Evolutionary conservation across 2,329 filamentous ascomycete genomes (phyloP).

Genomic region (Trichoderma oligosporum): DNA sequence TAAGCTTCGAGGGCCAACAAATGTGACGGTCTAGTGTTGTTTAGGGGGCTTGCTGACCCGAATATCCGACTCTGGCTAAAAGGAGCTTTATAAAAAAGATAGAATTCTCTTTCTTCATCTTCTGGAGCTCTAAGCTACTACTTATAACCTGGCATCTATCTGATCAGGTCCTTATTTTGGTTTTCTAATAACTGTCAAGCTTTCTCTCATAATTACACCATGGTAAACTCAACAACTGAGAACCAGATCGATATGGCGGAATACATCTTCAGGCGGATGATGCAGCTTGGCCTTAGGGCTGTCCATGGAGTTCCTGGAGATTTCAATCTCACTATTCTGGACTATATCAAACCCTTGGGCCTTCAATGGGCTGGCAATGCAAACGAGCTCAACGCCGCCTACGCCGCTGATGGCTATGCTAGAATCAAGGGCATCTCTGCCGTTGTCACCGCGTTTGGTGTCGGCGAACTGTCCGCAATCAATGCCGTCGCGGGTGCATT

Average conservation of each 20-base stretch:
- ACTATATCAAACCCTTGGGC: constrained; percentile 36
- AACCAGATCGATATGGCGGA: constrained; percentile 17
- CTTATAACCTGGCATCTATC: not conserved
- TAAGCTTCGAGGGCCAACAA: not conserved
- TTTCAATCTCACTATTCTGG: constrained; percentile 38
- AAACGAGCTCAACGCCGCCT: constrained; percentile 57
- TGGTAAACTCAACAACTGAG: not conserved
- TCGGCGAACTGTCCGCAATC: constrained; percentile 55
- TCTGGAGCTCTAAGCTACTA: not conserved
- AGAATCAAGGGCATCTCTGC: constrained; percentile 48
- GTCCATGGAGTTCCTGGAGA: constrained; percentile 50
- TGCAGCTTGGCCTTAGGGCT: constrained; percentile 55
- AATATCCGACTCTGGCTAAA: too few species aligned
- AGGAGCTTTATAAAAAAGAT: too few species aligned
- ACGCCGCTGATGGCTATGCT: constrained; percentile 56
- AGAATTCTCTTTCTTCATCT: too few species aligned
- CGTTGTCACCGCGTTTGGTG: constrained; percentile 57
- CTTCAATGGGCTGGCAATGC: constrained; percentile 48
- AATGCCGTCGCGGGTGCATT: constrained; percentile 58
- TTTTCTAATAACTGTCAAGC: too few species aligned
- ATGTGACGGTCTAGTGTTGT: not conserved
- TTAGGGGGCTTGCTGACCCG: not conserved
- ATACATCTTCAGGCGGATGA: constrained; percentile 58
- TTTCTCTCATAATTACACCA: too few species aligned
- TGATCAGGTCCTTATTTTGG: too few species aligned